phyloP scores from a whole-genome alignment of 2,329 filamentous ascomycete species.

The Botrytis byssoidea region DNA sequence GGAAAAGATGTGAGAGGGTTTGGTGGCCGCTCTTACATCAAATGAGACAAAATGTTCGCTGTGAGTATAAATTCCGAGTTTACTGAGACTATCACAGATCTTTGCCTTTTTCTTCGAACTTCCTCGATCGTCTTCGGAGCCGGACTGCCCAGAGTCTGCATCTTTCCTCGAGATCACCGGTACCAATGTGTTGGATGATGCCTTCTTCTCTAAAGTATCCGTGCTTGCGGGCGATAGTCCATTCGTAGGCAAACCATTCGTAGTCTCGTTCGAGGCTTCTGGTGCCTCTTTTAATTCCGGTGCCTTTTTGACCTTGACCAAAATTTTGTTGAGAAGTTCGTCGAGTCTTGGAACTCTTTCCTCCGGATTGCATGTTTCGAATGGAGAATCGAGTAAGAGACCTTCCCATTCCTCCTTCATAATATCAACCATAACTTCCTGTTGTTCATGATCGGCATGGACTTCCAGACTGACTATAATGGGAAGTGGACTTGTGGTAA shows the following conservation, averaged over 20 bases:
- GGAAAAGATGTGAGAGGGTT: constrained; percentile 66
- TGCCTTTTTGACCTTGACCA: constrained; percentile 73
- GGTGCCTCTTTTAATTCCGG: background rate
- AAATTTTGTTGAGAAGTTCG: constrained; percentile 74
- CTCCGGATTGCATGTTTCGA: constrained; percentile 45
- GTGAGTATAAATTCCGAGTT: constrained; percentile 80
- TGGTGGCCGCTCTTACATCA: constrained; percentile 59
- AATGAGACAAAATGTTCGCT: constrained; percentile 79
- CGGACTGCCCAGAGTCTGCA: constrained; percentile 33
- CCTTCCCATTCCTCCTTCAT: constrained; percentile 87
- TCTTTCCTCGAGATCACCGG: constrained; percentile 27
- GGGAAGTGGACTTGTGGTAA: constrained; percentile 71
- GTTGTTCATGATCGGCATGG: constrained; percentile 77
- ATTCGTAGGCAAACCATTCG: background rate
- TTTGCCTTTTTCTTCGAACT: constrained; percentile 41
- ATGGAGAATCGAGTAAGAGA: constrained; percentile 63
- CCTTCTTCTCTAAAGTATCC: constrained; percentile 2
- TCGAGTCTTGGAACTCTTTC: constrained; percentile 66
- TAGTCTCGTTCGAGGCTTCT: background rate
- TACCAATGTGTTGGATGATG: constrained; percentile 26
- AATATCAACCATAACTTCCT: constrained; percentile 88
- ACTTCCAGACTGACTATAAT: constrained; percentile 92
- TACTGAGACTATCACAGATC: constrained; percentile 70
- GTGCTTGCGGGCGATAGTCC: constrained; percentile 11
- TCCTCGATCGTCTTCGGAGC: constrained; percentile 37